phyloP scores from a whole-genome alignment of 1,139 yeast genomes.

The Hemisphaericaspora subhashii region DNA sequence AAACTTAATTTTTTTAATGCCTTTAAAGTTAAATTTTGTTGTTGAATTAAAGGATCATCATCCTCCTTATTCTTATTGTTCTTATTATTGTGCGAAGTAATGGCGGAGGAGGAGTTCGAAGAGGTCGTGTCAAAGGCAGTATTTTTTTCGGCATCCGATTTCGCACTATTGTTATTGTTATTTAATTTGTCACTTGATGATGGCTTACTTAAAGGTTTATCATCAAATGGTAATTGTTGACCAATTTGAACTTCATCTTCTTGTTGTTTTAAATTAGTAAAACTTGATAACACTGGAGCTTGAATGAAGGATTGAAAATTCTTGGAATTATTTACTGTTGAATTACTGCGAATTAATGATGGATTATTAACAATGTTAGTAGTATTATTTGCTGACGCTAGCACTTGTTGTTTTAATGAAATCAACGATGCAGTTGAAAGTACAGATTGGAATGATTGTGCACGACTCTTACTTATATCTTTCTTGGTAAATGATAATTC shows the following conservation, averaged over 20 bases:
- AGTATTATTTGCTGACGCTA: constrained; percentile 9
- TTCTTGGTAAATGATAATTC: constrained; percentile 53
- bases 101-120: constrained; percentile 8
- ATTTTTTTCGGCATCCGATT: constrained; percentile 3
- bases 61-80: constrained; percentile 27
- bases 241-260: constrained; percentile 42
- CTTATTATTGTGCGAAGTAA: constrained; percentile 2
- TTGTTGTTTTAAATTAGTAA: constrained; percentile 29
- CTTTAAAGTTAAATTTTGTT: constrained; percentile 44
- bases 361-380: constrained; percentile 19
- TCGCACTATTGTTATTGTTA: constrained; percentile 1
- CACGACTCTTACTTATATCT: constrained; percentile 49
- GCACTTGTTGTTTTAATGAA: constrained; percentile 39
- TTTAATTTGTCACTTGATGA: neutral
- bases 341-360: constrained; percentile 14
- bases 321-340: constrained; percentile 21
- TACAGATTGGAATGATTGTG: constrained; percentile 67
- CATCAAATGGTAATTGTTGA: constrained; percentile 43
- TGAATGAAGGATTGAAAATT: constrained; percentile 50
- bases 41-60: constrained; percentile 41
- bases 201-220: constrained; percentile 12
- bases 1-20: constrained; percentile 48
- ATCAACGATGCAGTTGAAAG: constrained; percentile 59
- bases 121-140: constrained; percentile 5
- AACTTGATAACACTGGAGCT: constrained; percentile 48